Percentiles rank a stretch among this genome's conserved stretches.
Conservation (phyloP, 2,329 filamentous ascomycete species). For the Teratosphaeria nubilosa region DNA sequence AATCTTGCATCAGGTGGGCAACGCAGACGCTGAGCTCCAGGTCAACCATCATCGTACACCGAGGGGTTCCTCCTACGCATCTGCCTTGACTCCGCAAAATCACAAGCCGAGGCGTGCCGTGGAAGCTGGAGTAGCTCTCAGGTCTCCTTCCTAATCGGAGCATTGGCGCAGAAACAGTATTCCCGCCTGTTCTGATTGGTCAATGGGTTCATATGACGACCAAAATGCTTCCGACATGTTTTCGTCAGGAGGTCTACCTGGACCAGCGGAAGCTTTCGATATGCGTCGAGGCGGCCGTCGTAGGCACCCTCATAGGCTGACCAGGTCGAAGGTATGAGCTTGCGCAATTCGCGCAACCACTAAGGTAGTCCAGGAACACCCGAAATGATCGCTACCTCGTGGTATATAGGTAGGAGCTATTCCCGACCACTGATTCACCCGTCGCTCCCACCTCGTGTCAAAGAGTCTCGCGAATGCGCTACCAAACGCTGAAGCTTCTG, state of each 20-base stretch:
- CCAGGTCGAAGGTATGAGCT: background rate
- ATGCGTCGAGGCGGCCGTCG: background rate
- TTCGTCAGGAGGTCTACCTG: conserved; percentile 2
- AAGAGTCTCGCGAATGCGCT: conserved; percentile 2
- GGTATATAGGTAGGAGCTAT: background rate
- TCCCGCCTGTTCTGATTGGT: background rate
- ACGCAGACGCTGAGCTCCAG: background rate
- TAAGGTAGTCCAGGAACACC: background rate
- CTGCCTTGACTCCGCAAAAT: background rate
- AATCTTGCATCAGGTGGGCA: background rate
- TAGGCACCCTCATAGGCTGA: background rate
- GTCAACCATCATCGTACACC: background rate
- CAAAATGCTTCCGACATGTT: conserved; percentile 2
- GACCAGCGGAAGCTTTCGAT: conserved; percentile 5
- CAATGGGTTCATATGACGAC: background rate
- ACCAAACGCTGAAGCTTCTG: conserved; percentile 7
- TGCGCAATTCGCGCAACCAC: background rate
- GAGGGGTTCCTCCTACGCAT: background rate
- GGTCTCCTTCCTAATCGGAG: background rate
- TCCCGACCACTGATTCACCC: background rate
- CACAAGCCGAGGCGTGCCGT: conserved; percentile 3
- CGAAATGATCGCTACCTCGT: background rate
- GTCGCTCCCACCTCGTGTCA: background rate
- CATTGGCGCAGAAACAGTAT: background rate
- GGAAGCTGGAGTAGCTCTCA: background rate